Evolutionary conservation across 139 green algal species (phyloP), one percentile per base, ranked within the genome.

Genomic region (Chlorella sp.): DNA sequence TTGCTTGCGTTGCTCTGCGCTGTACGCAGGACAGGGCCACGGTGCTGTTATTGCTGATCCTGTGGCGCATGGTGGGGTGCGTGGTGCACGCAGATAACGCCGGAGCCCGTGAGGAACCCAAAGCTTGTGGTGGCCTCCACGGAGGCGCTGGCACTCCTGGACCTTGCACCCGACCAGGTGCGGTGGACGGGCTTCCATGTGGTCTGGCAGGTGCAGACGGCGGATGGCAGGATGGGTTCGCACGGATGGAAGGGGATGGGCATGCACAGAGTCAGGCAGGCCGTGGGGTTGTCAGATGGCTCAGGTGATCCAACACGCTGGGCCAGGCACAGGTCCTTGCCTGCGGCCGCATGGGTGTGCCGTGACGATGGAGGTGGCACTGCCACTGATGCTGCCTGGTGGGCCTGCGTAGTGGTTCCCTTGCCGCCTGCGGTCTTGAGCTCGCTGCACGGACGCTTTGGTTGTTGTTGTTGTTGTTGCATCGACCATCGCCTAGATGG

Each of bases 61-160:
- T 68, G 31, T 14, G 20, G 4, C 5, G 27, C 29, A 3, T 35
- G 62, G 62, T 70, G 64, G 32, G 6, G 22, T 64, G 10, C 10
- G 10, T 17, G 42, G 10, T 55, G 42, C 42, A 55, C 27, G 33
- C 72, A 69, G 63, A 24, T 77, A 27, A 29, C 33, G 33, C 36
- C 71, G 66, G 22, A 82, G 30, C 73, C 80, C 0, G 23, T 92
- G 2, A 26, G 50, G 14, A 75, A 83, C n/a, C 83, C 85, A 0
- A 30, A 67, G 27, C 35, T 90, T 4, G 77, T 92, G 20, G 78
- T 76, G 32, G 59, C 63, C 0, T 86, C 79, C 1, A 26, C 33
- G 17, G 75, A 82, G 20, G 82, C 83, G 0, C 71, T 92, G 27
- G 64, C 51, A 20, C 67, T 92, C 34, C 76, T 91, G 62, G 86